Evolutionary conservation across 2,329 filamentous ascomycete species (phyloP).

Genomic region (Fonsecaea erecta): DNA sequence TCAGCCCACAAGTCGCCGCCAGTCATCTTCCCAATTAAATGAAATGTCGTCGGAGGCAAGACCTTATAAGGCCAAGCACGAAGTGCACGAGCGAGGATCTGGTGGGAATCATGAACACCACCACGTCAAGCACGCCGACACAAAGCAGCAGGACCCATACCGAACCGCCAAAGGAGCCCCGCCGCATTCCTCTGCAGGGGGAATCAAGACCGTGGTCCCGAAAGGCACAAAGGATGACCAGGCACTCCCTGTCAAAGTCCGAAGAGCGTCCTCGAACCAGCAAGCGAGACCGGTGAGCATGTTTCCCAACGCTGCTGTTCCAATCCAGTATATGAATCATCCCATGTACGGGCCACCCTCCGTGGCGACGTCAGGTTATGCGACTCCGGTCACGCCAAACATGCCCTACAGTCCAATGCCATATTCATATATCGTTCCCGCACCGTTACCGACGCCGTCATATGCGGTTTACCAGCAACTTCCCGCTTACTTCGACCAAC

Average conservation of each 20-base stretch:
- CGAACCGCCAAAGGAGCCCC: conserved; percentile 16
- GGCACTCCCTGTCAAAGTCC: conserved; percentile 14
- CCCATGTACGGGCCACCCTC: conserved; percentile 21
- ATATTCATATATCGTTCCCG: conserved; percentile 22
- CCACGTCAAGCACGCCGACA: conserved; percentile 41
- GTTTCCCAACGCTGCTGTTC: conserved; percentile 3
- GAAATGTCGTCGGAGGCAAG: conserved; percentile 16
- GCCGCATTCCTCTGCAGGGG: conserved; percentile 26
- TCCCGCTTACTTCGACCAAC: conserved; percentile 20
- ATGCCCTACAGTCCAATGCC: conserved; percentile 20
- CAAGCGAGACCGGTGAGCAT: conserved; percentile 28
- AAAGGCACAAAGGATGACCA: conserved; percentile 28
- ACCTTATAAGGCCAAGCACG: conserved; percentile 17
- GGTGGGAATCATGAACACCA: conserved; percentile 49
- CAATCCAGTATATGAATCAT: conserved; percentile 23
- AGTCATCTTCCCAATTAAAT: conserved; percentile 24
- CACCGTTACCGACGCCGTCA: conserved; percentile 12
- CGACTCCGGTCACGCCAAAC: conserved; percentile 26
- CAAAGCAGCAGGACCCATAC: conserved; percentile 17
- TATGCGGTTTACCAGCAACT: conserved; percentile 21
- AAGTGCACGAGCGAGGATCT: conserved; percentile 41
- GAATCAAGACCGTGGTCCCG: conserved; percentile 5
- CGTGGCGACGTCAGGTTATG: conserved; percentile 17
- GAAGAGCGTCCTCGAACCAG: conserved; percentile 17
- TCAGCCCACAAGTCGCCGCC: conserved; percentile 20